Conservation (phyloP, 306 rosid genomes). For the Rosa rugosa region DNA sequence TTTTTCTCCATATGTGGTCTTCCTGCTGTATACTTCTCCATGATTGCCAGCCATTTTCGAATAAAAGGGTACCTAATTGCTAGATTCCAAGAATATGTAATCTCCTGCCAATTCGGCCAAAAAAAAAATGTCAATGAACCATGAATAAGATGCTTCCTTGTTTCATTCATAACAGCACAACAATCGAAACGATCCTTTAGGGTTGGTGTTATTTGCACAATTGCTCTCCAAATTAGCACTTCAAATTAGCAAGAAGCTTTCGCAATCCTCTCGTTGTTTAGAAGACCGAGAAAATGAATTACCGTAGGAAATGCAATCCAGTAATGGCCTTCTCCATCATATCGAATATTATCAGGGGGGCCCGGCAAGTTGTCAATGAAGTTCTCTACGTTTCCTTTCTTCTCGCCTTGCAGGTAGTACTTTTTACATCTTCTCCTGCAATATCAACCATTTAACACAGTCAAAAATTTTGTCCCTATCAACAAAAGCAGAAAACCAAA, state of each 20-base stretch:
- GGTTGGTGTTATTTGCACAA: background rate
- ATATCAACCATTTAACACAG: background rate
- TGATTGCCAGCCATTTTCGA: constrained; percentile 40
- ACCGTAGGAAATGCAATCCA: constrained; percentile 63
- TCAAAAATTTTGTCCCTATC: background rate
- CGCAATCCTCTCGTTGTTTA: background rate
- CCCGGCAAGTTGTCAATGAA: constrained; percentile 57
- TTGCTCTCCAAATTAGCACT: background rate
- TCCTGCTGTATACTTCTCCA: constrained; percentile 18
- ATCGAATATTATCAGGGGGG: constrained; percentile 68
- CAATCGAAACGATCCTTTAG: background rate
- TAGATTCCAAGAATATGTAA: constrained; percentile 30
- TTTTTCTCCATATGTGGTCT: constrained; percentile 27
- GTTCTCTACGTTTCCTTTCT: constrained; percentile 55
- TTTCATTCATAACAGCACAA: background rate
- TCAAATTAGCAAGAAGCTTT: background rate
- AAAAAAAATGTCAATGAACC: background rate
- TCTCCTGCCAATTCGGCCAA: constrained; percentile 41
- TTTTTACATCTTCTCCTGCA: constrained; percentile 68
- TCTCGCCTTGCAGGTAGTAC: constrained; percentile 54
- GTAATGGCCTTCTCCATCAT: constrained; percentile 68
- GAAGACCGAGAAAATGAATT: background rate
- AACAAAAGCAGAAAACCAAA: background rate
- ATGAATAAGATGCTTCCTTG: background rate
- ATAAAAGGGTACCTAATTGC: constrained; percentile 46